Conservation (phyloP, 495 filamentous ascomycete genomes). For the Monascus purpureus region DNA sequence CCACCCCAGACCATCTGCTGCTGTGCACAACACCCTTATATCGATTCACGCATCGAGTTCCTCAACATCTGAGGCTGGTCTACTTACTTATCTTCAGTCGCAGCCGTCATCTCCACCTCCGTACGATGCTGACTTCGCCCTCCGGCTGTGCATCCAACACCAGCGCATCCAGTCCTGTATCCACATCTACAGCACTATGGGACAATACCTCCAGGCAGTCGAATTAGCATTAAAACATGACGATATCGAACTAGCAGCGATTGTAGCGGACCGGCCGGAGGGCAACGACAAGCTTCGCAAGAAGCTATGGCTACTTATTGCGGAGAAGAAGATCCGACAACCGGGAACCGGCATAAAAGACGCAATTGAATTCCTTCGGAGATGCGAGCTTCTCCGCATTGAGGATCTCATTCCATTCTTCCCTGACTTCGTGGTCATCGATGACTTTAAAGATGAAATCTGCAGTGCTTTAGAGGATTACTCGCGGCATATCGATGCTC, state of each 20-base stretch:
- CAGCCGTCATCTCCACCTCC: conserved; percentile 58
- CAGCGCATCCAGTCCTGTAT: conserved; percentile 84
- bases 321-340: conserved; percentile 78
- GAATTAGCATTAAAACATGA: conserved; percentile 79
- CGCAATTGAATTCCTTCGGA: conserved; percentile 84
- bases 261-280: conserved; percentile 78
- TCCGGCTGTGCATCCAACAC: conserved; percentile 88
- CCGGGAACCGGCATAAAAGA: conserved; percentile 73
- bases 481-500: conserved; percentile 68
- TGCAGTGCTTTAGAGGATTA: conserved; percentile 89
- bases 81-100: conserved; percentile 75
- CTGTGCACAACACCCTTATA: conserved; percentile 95
- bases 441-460: conserved; percentile 98
- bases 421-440: conserved; percentile 97
- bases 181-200: conserved; percentile 92
- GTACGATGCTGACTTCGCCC: conserved; percentile 95
- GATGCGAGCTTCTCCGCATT: conserved; percentile 82
- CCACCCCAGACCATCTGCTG: conserved; percentile 64
- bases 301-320: conserved; percentile 87
- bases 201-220: conserved; percentile 81
- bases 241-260: conserved; percentile 75
- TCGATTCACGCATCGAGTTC: conserved; percentile 87
- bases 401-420: conserved; percentile 98
- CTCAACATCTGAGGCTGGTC: conserved; percentile 64
- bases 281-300: conserved; percentile 70